Evolutionary conservation across 805 yeast genomes (phyloP), one percentile per base, ranked within the genome.

Genomic region (Candida broadrunensis): DNA sequence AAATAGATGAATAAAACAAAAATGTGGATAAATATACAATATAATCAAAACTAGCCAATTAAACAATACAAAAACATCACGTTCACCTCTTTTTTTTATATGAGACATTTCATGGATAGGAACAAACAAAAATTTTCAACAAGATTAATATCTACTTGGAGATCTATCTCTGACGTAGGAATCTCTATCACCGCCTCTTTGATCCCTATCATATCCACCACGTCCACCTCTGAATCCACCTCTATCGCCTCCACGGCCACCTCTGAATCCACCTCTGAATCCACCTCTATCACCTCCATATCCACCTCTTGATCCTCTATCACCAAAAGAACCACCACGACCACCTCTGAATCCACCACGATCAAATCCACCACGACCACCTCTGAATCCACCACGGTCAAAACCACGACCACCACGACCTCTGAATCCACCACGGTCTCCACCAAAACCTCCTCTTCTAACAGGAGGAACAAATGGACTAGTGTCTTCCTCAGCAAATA

Each of bases 401-500:
- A 51, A 54, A 19, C 63, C 65, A 35, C 51, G 53, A 18, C 63
- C 67, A 38, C 68, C 67, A 47, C 65, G 56, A 24, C 59, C 59
- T 45, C 60, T 48, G 54, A 47, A 52, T 19, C 64, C 69, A 38
- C 67, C 65, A 39, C 60, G 46, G 4, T 30, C 40, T 58, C 43
- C 60, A 47, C 49, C 65, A 65, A 73, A 75, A 42, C 70, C 70
- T 51, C 71, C 58, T 61, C 70, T 67, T 57, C 64, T 71, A 53
- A 73, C 75, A 52, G 67, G 81, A 48, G 68, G 79, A 40, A 77
- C 70, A 51, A 75, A 77, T 38, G 82, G 82, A 41, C 80, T 65
- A 36, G 80, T 75, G 55, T 88, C 97, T 64, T 84, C 88, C 66
- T 88, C 96, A 44, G 85, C 87, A 38, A 80, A 67, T 43, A 88